Conservation (phyloP, 83 land plant genomes). For the Thuja plicata region DNA sequence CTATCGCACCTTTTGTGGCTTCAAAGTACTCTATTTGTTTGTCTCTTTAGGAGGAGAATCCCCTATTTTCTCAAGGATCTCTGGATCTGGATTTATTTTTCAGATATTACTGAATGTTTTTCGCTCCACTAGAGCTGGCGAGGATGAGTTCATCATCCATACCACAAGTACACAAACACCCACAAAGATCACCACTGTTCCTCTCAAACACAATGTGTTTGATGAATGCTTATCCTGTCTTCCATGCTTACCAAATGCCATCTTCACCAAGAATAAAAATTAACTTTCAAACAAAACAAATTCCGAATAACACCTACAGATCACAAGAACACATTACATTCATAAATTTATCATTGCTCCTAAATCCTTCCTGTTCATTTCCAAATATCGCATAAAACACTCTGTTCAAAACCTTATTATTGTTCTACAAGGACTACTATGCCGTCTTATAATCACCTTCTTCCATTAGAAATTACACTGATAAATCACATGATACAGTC, state of each 20-base stretch:
- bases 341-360: not conserved
- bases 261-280: not conserved
- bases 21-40: too few species aligned
- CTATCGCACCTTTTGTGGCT: too few species aligned
- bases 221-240: slow-evolving; percentile 22
- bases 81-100: slow-evolving; percentile 3
- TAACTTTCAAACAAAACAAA: not conserved
- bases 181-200: slow-evolving; percentile 42
- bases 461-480: too few species aligned
- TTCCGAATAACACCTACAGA: not conserved
- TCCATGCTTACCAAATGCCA: slow-evolving; percentile 9
- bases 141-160: slow-evolving; percentile 62
- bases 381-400: not conserved
- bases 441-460: too few species aligned
- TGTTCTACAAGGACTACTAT: not conserved
- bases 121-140: slow-evolving; percentile 17
- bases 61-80: not conserved
- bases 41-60: slow-evolving; percentile 6
- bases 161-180: slow-evolving; percentile 54
- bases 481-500: too few species aligned
- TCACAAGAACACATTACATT: not conserved
- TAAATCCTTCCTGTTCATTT: not conserved
- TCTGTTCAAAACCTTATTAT: not conserved
- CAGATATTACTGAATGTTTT: not conserved
- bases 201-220: slow-evolving; percentile 28